A percentile compares a stretch with the other conserved stretches of the same genome.
phyloP scores from a whole-genome alignment of 768 basidiomycete species.

The Amylocystis lapponica region DNA sequence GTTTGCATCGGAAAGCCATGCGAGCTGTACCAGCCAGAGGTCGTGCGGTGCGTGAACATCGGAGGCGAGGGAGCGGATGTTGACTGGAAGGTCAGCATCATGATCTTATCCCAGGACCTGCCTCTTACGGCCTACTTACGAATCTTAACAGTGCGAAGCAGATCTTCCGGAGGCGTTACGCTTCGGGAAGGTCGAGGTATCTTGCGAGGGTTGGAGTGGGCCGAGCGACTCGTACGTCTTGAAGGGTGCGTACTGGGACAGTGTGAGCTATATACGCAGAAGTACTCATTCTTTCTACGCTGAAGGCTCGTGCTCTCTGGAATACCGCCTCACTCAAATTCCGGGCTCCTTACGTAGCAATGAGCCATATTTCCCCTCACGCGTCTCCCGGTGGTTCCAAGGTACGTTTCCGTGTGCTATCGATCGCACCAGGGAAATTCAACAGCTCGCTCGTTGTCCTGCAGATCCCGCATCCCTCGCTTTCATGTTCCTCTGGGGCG shows the following conservation, averaged over 20 bases:
- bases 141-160: slow-evolving; percentile 81
- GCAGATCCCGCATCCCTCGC: slow-evolving; percentile 41
- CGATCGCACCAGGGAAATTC: too few relatives aligned
- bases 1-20: slow-evolving; percentile 79
- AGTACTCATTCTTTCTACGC: neutral
- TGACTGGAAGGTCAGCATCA: slow-evolving; percentile 76
- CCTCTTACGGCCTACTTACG: too few relatives aligned
- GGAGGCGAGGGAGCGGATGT: slow-evolving; percentile 75
- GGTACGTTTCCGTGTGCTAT: slow-evolving; percentile 2
- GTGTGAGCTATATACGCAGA: neutral
- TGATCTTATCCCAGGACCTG: too few relatives aligned
- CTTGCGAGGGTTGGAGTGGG: slow-evolving; percentile 85
- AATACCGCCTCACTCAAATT: slow-evolving; percentile 75
- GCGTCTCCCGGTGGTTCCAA: slow-evolving; percentile 11
- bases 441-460: neutral
- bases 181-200: slow-evolving; percentile 80
- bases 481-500: slow-evolving; percentile 55
- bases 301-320: slow-evolving; percentile 80
- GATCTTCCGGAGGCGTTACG: slow-evolving; percentile 80
- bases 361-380: slow-evolving; percentile 9
- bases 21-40: slow-evolving; percentile 71
- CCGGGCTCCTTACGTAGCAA: slow-evolving; percentile 32
- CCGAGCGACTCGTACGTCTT: slow-evolving; percentile 82
- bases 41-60: slow-evolving; percentile 76
- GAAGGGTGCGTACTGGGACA: slow-evolving; percentile 49